These are phyloP conservation scores for Setaria viridis DNA, from an alignment of 202 grass and related monocot species.

Conservation along the genomic window DNA sequence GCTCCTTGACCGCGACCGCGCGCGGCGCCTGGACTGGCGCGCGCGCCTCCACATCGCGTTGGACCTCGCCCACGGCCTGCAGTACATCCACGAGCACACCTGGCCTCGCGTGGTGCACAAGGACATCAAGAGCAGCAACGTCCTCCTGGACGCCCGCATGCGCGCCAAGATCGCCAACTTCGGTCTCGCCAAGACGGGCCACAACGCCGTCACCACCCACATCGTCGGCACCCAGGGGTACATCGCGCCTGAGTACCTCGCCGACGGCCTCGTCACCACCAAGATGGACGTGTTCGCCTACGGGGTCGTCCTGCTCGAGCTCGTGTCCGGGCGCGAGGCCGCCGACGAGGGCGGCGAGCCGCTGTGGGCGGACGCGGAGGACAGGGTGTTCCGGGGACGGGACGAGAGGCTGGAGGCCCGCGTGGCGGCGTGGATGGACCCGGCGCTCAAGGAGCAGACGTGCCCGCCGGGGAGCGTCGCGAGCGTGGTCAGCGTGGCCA, in stretches of 20 bases:
- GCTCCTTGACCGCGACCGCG: conserved; percentile 50
- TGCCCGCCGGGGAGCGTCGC: conserved; percentile 73
- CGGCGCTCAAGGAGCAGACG: conserved; percentile 68
- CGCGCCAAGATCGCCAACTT: conserved; percentile 99
- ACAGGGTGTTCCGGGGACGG: conserved; percentile 58
- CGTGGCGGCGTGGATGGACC: conserved; percentile 77
- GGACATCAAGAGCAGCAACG: conserved; percentile 98
- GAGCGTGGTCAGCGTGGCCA: conserved; percentile 67
- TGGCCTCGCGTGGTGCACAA: conserved; percentile 99
- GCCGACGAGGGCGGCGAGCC: conserved; percentile 54
- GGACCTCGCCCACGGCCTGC: conserved; percentile 88
- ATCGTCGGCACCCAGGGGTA: conserved; percentile 98
- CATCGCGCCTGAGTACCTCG: conserved; percentile 94
- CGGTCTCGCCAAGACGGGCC: conserved; percentile 91
- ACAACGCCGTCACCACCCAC: conserved; percentile 96
- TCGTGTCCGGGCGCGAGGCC: conserved; percentile 77
- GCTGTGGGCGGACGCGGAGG: conserved; percentile 79
- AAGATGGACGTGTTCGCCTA: conserved; percentile 99
- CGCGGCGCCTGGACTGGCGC: conserved; percentile 65
- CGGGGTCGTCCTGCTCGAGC: conserved; percentile 93
- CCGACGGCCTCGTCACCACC: conserved; percentile 90
- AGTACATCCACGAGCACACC: conserved; percentile 99
- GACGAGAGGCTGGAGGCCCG: conserved; percentile 54
- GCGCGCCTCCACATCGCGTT: conserved; percentile 78
- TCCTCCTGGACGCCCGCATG: conserved; percentile 75